Evolutionary conservation across 345 rosid species (phyloP), one percentile per base, ranked within the genome.

Genomic region (Linum usitatissimum): DNA sequence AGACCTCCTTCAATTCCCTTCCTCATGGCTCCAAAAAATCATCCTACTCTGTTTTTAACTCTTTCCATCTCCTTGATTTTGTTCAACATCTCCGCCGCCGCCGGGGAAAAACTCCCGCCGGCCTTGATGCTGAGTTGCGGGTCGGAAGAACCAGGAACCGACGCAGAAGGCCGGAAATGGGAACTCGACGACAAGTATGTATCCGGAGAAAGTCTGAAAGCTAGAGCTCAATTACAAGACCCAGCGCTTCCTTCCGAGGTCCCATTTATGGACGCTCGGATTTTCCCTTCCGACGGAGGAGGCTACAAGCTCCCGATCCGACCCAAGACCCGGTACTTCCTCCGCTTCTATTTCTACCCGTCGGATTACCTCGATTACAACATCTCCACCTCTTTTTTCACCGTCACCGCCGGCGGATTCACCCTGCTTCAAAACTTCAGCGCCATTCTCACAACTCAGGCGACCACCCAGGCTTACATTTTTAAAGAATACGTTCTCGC

Each of bases 251-350:
- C 65, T 38, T 86, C 96, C 0, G 55, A 69, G 8, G 45, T 87
- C 59, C 97, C 96, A 6, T 86, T 78, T 70, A 86, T 88, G 96
- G 76, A 76, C 6, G 92, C 92, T 7, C 79, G 97, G 68, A 73
- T 86, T 40, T 86, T 90, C 65, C 65, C 69, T 14, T 65, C 88
- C 12, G 81, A 78, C 5, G 83, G 75, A 18, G 75, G 80, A 18
- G 75, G 80, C 3, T 93, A 90, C 21, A 62, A 70, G 28, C 73
- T 87, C 63, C 84, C 88, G 0, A 53, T 86, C 48, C 67, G 67
- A 55, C 59, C 77, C n/a, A 65, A 70, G 53, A 58, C 74, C 1
- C 78, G 90, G 6, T 77, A 80, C 64, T 59, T 72, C 67, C 57
- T 86, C 39, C 75, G 96, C 61, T 64, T 86, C 56, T 76, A 83